Evolutionary conservation across 805 yeast species (phyloP).

Genomic region (Kluyveromyces starmeri): DNA sequence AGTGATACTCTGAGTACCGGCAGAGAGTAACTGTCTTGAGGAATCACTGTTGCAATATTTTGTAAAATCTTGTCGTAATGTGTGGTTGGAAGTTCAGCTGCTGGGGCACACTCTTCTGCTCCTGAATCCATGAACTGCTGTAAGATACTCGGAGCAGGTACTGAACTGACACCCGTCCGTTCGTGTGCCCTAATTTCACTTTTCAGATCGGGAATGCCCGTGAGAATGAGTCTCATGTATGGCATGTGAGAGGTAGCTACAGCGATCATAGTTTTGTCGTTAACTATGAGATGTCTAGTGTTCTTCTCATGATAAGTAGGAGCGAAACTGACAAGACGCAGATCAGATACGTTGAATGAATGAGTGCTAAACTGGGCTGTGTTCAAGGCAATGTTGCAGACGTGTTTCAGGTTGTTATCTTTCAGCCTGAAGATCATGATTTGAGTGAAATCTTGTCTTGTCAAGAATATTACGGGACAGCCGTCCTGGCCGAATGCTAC

Average conservation of each 20-base stretch:
- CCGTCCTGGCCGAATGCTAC: constrained; percentile 20
- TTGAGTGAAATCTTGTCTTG: constrained; percentile 52
- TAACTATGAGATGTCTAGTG: constrained; percentile 2
- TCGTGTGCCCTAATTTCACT: background rate
- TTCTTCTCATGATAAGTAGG: background rate
- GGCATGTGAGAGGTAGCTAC: constrained; percentile 76
- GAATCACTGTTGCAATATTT: constrained; percentile 23
- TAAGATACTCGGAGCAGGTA: background rate
- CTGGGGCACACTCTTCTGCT: background rate
- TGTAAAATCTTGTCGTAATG: constrained; percentile 21
- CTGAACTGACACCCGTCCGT: background rate
- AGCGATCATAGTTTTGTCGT: constrained; percentile 30
- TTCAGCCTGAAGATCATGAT: constrained; percentile 27
- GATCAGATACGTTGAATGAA: constrained; percentile 37
- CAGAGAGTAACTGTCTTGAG: constrained; percentile 24
- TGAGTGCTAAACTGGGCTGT: constrained; percentile 64
- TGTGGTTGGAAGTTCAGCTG: background rate
- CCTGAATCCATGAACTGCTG: background rate
- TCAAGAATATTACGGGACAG: constrained; percentile 40
- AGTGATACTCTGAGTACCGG: constrained; percentile 19
- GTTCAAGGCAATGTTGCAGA: constrained; percentile 49
- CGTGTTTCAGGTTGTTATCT: constrained; percentile 24
- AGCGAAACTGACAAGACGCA: constrained; percentile 9
- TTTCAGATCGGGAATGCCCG: constrained; percentile 32
- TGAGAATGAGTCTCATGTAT: constrained; percentile 56